Percentiles rank a stretch among this genome's conserved stretches.
Evolutionary conservation across 306 rosid species (phyloP).

Genomic region (Vigna angularis): DNA sequence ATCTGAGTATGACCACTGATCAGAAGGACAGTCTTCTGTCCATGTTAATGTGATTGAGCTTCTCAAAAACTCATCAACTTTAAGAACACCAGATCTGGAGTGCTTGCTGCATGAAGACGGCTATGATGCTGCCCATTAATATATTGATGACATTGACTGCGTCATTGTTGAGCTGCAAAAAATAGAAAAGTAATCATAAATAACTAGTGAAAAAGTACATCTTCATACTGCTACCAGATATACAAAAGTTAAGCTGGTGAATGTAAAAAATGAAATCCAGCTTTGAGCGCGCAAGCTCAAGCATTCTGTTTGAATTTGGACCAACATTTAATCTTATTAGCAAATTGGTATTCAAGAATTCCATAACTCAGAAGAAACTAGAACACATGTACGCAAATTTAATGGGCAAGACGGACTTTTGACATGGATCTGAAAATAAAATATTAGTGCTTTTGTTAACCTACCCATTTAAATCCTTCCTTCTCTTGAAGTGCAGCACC

Average conservation of each 20-base stretch:
- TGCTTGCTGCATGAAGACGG: slow-evolving; percentile 84
- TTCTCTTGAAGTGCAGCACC: slow-evolving; percentile 95
- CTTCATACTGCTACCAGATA: background rate
- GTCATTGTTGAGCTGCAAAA: slow-evolving; percentile 91
- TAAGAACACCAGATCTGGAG: slow-evolving; percentile 54
- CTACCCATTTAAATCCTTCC: slow-evolving; percentile 95
- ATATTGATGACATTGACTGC: slow-evolving; percentile 90
- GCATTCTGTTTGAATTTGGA: background rate
- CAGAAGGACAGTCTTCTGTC: background rate
- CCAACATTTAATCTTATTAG: background rate
- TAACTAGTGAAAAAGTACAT: slow-evolving; percentile 19
- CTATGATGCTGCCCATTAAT: slow-evolving; percentile 84
- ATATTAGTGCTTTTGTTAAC: slow-evolving; percentile 32
- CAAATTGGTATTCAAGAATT: background rate
- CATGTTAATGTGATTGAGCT: slow-evolving; percentile 27
- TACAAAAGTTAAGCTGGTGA: slow-evolving; percentile 5
- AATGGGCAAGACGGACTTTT: slow-evolving; percentile 30
- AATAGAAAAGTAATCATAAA: slow-evolving; percentile 3
- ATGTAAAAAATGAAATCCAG: background rate
- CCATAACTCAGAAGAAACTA: background rate
- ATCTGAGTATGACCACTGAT: background rate
- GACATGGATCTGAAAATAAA: background rate
- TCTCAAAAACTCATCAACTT: slow-evolving; percentile 27
- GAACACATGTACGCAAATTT: background rate
- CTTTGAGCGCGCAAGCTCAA: slow-evolving; percentile 1